phyloP scores from a whole-genome alignment of 192 early-diverging fungal genomes.

The Gamsiella multidivaricata region DNA sequence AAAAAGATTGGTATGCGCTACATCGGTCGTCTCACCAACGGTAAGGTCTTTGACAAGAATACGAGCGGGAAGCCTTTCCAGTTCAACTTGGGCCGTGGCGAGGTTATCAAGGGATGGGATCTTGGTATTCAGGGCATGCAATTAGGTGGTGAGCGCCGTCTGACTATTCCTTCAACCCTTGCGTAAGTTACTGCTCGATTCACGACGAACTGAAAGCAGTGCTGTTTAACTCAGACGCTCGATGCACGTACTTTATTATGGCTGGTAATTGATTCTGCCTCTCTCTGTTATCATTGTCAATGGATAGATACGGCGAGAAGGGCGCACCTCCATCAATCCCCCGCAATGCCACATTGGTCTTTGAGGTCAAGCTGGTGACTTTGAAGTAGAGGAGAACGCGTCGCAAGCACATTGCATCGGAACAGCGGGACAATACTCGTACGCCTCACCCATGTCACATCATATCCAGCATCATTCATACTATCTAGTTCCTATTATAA shows the following conservation, averaged over 20 bases:
- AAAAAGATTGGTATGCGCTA: conserved; percentile 57
- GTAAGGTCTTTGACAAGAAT: conserved; percentile 88
- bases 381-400: conserved; percentile 21
- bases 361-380: conserved; percentile 71
- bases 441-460: too few relatives aligned
- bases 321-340: conserved; percentile 89
- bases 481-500: too few relatives aligned
- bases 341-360: conserved; percentile 81
- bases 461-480: too few relatives aligned
- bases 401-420: too few relatives aligned
- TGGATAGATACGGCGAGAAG: conserved; percentile 28
- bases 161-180: conserved; percentile 85
- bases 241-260: too few relatives aligned
- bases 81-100: conserved; percentile 80
- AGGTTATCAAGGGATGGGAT: conserved; percentile 96
- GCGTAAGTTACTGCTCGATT: too few relatives aligned
- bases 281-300: neutral
- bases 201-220: neutral
- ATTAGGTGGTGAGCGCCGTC: conserved; percentile 83
- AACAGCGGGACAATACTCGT: too few relatives aligned
- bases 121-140: conserved; percentile 87
- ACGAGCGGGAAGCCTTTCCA: conserved; percentile 85
- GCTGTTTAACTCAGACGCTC: too few relatives aligned
- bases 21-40: conserved; percentile 40
- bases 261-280: neutral